Conservation (phyloP, 169 alveolate genomes). For the Cyclospora cayetanensis region DNA sequence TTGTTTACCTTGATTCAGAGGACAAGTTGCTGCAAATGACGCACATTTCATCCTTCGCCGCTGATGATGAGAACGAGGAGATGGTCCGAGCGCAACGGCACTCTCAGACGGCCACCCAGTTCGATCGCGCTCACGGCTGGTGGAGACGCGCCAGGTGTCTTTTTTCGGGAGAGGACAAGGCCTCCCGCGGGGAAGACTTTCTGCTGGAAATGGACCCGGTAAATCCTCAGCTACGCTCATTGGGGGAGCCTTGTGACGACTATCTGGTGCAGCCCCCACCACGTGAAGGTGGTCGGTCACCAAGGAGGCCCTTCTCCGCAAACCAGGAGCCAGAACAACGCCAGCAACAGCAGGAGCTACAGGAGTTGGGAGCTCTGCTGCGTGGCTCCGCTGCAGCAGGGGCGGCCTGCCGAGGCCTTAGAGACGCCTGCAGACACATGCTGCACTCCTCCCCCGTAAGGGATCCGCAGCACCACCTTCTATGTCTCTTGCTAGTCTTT, state of each 20-base stretch:
- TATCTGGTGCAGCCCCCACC: conserved; percentile 3
- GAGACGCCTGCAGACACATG: neutral
- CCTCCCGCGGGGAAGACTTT: conserved; percentile 7
- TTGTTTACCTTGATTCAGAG: neutral
- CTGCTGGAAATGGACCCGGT: neutral
- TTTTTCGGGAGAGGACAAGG: neutral
- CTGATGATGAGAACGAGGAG: neutral
- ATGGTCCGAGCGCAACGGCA: neutral
- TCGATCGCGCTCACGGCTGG: neutral
- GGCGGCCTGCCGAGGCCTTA: neutral
- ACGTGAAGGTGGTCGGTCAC: neutral
- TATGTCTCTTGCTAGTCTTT: conserved; percentile 28
- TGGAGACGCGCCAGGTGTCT: conserved; percentile 25
- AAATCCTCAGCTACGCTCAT: neutral
- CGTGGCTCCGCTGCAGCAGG: conserved; percentile 33
- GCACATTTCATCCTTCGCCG: neutral
- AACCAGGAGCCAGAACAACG: neutral
- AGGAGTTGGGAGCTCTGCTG: neutral
- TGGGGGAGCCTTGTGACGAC: neutral
- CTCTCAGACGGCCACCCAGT: neutral
- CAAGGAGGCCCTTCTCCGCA: neutral
- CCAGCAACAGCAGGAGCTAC: neutral
- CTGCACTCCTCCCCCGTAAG: conserved; percentile 27
- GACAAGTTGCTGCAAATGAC: conserved; percentile 46
- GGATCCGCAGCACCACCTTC: conserved; percentile 49